Conservation (phyloP, 257 asterid genomes). For the Henckelia pumila region DNA sequence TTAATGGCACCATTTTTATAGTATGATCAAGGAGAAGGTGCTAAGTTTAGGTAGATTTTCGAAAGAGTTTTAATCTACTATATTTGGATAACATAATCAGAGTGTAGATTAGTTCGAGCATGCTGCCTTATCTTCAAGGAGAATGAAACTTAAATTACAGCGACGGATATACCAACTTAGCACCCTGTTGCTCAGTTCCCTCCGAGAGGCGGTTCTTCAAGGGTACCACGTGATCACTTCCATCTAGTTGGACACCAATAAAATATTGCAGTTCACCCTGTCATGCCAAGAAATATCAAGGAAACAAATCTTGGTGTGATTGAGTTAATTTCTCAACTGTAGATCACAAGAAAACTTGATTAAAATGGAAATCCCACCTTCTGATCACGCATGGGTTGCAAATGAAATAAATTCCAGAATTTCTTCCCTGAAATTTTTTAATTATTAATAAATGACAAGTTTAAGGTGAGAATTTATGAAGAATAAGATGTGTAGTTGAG, state of each 20-base stretch:
- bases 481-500: conserved; percentile 7
- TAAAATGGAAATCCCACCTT: conserved; percentile 45
- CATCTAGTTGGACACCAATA: conserved; percentile 98
- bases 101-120: neutral
- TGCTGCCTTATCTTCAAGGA: neutral
- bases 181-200: conserved; percentile 66
- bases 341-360: conserved; percentile 23
- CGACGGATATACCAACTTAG: conserved; percentile 66
- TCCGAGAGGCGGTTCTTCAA: conserved; percentile 92
- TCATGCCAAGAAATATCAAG: conserved; percentile 7
- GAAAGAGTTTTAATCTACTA: neutral
- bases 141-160: conserved; percentile 3
- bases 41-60: neutral
- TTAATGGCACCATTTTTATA: neutral
- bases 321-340: neutral
- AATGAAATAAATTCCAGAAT: conserved; percentile 97
- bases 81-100: neutral
- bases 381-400: conserved; percentile 99
- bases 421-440: conserved; percentile 72
- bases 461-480: conserved; percentile 13
- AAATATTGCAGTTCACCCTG: conserved; percentile 98
- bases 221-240: conserved; percentile 93
- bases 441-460: conserved; percentile 12
- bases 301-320: conserved; percentile 15
- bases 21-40: neutral